Evolutionary conservation across 2,329 filamentous ascomycete species (phyloP).

Genomic region (Phyllosticta capitalensis): DNA sequence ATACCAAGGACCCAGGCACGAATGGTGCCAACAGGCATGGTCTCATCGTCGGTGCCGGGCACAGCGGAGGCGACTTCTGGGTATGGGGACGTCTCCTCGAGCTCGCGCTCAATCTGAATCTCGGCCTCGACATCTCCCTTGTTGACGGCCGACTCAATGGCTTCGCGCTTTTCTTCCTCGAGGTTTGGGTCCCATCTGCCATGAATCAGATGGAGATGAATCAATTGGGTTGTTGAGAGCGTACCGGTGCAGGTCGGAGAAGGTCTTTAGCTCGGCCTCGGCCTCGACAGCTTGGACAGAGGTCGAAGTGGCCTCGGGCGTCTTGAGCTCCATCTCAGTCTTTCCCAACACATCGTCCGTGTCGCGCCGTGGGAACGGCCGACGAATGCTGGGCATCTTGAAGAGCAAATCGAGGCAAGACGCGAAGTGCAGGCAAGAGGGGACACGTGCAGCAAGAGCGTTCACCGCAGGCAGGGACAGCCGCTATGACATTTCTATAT

Average conservation of each 20-base stretch:
- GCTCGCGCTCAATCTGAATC: conserved; percentile 11
- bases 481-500: not conserved
- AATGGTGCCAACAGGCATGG: conserved; percentile 11
- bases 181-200: conserved; percentile 11
- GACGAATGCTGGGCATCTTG: conserved; percentile 8
- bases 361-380: conserved; percentile 1
- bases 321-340: not conserved
- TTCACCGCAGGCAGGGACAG: not conserved
- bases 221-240: too few relatives aligned
- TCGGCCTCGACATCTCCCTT: conserved; percentile 22
- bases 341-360: not conserved
- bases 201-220: not conserved
- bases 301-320: not conserved
- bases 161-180: conserved; percentile 11
- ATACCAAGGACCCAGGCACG: conserved; percentile 22
- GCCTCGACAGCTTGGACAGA: conserved; percentile 1
- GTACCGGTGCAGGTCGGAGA: conserved; percentile 4
- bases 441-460: not conserved
- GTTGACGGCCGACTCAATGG: conserved; percentile 11
- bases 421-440: not conserved
- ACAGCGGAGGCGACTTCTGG: conserved; percentile 14
- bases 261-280: conserved; percentile 5
- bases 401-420: too few relatives aligned
- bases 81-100: conserved; percentile 14
- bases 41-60: conserved; percentile 5